Evolutionary conservation across 495 filamentous ascomycete genomes (phyloP), one percentile per base, ranked within the genome.

Genomic region (Neurospora sp.): DNA sequence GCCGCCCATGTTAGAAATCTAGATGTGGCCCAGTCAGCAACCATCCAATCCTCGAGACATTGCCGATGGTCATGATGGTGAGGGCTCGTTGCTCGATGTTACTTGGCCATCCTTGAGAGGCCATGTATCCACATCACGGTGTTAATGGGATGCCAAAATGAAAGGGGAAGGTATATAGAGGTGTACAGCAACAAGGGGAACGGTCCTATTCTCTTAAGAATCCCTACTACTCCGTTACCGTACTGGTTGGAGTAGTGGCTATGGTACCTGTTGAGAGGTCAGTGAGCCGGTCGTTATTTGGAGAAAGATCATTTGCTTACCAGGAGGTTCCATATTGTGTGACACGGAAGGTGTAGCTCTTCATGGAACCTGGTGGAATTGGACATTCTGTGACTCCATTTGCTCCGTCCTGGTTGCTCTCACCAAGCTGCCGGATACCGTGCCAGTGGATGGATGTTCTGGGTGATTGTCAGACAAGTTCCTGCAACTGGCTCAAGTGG

Each of bases 231-330:
- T 4, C 87, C 87, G 73, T 88, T 84, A 49, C 80, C 83, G 70
- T 85, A 85, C 75, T 92, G 89, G 18, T 86, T 78, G 12, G 83
- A 84, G 75, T 86, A 89, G 76, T 92, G 90, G 39, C 82, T 85
- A 76, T 91, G 90, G 72, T 91, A 79, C 72, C 72, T 71, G 27
- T 14, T n/a, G 11, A 16, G 35, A n/a, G 16, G 35, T 71, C 27
- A 14, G 18, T 16, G 7, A 27, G 66, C 18, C 18, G 18, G 44
- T 23, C n/a, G 44, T 4, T 23, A 49, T 49, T 11, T 49, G 18
- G 0, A 23, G 44, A 8, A 9, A 18, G 7, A 60, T 2, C 2
- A 0, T 23, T 14, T 9, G 2, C 41, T 49, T 54, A 92, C 89
- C 88, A 92, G 7, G 85, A 82, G 0, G 86, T 86, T 2, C 90